Evolutionary conservation across 163 green algal genomes (phyloP).

Genomic region (Chloromonas sp.): DNA sequence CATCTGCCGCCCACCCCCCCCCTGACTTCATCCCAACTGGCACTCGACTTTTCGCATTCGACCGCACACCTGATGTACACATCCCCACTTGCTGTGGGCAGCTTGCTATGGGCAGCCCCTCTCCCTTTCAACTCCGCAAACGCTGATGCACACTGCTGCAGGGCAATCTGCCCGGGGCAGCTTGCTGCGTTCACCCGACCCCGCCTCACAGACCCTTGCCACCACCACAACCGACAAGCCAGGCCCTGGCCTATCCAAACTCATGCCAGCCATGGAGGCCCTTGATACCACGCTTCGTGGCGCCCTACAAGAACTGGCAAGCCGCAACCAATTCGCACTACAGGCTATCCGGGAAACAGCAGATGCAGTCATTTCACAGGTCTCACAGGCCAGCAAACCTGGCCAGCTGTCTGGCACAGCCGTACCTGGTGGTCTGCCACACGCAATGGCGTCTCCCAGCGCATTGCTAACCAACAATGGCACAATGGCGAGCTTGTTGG

Average conservation of each 20-base stretch:
- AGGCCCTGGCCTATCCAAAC: not conserved
- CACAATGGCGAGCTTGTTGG: not conserved
- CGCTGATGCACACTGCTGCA: no score
- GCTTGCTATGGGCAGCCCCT: no score
- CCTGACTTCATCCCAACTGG: no score
- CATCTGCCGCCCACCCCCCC: no score
- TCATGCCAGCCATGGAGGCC: not conserved
- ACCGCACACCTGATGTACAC: no score
- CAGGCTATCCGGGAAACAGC: not conserved
- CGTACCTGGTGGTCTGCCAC: not conserved
- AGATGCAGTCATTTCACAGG: not conserved
- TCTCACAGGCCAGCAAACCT: not conserved
- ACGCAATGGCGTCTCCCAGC: not conserved
- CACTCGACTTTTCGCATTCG: no score
- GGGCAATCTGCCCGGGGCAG: no score
- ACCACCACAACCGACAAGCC: not conserved
- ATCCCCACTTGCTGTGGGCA: no score
- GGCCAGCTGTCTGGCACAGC: not conserved
- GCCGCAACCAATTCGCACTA: not conserved
- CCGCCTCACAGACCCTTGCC: no score
- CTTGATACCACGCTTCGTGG: not conserved
- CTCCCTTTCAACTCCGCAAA: no score
- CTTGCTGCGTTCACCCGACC: no score
- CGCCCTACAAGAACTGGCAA: not conserved
- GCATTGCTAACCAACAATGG: no score